Percentiles rank a stretch among this genome's conserved stretches.
These are phyloP conservation scores for Lotmaria passim DNA, from an alignment of 208 protist species.

Conservation along the genomic window DNA sequence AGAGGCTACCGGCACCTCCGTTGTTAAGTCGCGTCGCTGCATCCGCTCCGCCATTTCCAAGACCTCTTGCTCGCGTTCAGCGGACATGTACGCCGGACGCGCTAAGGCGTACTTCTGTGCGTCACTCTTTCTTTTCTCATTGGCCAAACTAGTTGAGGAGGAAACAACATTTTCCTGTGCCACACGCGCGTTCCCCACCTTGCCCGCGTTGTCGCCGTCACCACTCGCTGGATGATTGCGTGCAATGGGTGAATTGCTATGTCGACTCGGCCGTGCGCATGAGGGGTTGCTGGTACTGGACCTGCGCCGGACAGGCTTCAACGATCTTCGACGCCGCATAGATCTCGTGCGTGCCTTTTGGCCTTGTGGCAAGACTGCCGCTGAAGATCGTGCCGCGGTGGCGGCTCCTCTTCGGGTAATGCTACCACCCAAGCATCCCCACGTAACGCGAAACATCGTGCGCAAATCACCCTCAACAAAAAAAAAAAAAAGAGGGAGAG, in stretches of 20 bases:
- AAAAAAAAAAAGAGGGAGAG: no score
- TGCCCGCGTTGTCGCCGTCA: not conserved
- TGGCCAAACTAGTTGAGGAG: not conserved
- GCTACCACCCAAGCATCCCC: not conserved
- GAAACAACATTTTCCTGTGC: not conserved
- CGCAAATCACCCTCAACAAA: not conserved
- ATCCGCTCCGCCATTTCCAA: slow-evolving; percentile 76
- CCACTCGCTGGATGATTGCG: not conserved
- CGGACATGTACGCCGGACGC: slow-evolving; percentile 65
- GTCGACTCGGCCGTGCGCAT: not conserved
- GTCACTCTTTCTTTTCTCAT: not conserved
- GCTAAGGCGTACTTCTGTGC: not conserved
- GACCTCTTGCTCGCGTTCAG: slow-evolving; percentile 71
- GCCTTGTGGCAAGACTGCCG: not conserved
- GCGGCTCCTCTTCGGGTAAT: not conserved
- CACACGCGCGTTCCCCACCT: no score
- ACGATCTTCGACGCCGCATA: not conserved
- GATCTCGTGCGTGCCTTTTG: not conserved
- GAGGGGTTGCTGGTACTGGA: not conserved
- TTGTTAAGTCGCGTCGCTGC: slow-evolving; percentile 74
- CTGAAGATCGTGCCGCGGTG: not conserved
- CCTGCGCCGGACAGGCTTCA: not conserved
- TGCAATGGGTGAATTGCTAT: not conserved
- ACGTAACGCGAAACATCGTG: slow-evolving; percentile 9
- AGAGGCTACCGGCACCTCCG: slow-evolving; percentile 84